Conservation (phyloP, 495 filamentous ascomycete species). For the Neurospora sp. region DNA sequence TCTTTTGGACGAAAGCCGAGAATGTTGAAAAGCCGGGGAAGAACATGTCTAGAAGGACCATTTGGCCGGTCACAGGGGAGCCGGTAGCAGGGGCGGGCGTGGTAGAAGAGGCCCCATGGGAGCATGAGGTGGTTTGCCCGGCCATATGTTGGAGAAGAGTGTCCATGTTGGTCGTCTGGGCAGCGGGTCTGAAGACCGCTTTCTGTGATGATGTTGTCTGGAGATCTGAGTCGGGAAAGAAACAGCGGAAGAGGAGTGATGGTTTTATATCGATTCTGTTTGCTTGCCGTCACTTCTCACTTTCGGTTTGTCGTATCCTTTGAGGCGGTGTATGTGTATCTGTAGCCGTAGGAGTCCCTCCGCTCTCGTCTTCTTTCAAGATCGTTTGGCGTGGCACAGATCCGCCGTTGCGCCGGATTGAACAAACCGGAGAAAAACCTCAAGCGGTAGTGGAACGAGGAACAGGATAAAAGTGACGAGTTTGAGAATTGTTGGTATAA, state of each 20-base stretch:
- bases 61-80: constrained; percentile 6
- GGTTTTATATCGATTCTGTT: neutral
- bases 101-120: neutral
- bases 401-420: neutral
- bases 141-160: neutral
- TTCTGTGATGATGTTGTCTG: neutral
- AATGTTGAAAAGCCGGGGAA: constrained; percentile 65
- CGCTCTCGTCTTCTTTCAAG: neutral
- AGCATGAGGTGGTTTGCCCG: neutral
- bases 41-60: constrained; percentile 56
- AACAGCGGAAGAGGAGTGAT: neutral
- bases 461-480: neutral
- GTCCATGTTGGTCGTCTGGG: neutral
- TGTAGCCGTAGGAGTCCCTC: neutral
- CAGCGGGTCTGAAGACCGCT: neutral
- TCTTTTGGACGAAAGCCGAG: constrained; percentile 46
- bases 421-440: neutral
- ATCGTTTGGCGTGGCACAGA: neutral
- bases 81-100: neutral
- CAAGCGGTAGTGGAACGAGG: neutral
- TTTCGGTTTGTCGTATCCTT: neutral
- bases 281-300: neutral
- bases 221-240: neutral
- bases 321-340: neutral
- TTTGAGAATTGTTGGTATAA: neutral